These are phyloP conservation scores for Striga hermonthica DNA, from an alignment of 305 asterid species.

Conservation along the genomic window DNA sequence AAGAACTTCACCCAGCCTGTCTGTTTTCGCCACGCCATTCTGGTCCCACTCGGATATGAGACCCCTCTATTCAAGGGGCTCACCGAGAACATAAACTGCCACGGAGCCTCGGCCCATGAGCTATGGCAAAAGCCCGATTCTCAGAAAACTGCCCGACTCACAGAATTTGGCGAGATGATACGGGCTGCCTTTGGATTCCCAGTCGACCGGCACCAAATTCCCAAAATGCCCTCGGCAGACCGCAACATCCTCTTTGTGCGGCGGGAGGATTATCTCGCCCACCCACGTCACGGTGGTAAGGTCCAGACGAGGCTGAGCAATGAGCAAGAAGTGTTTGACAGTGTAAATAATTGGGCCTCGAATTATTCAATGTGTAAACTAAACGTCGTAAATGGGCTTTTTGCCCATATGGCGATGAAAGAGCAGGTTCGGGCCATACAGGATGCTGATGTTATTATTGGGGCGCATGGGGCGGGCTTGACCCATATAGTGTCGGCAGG, in stretches of 20 bases:
- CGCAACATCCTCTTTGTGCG: conserved; percentile 79
- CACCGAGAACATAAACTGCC: conserved; percentile 53
- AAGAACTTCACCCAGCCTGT: conserved; percentile 65
- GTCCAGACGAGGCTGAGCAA: conserved; percentile 88
- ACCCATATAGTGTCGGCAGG: conserved; percentile 82
- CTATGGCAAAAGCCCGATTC: conserved; percentile 63
- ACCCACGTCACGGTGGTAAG: conserved; percentile 89
- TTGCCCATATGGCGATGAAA: conserved; percentile 96
- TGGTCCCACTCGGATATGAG: conserved; percentile 91
- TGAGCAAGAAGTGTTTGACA: conserved; percentile 66
- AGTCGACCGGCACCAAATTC: conserved; percentile 42
- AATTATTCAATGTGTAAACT: conserved; percentile 50
- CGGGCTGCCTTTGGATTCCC: conserved; percentile 76
- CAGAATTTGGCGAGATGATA: conserved; percentile 98
- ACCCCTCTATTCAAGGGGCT: conserved; percentile 89
- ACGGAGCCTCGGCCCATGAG: conserved; percentile 66
- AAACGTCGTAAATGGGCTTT: conserved; percentile 71
- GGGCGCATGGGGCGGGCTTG: conserved; percentile 98
- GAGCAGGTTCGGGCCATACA: conserved; percentile 88
- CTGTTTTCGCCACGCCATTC: conserved; percentile 85
- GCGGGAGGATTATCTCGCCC: conserved; percentile 93
- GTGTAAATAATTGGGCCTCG: conserved; percentile 59
- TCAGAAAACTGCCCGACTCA: conserved; percentile 71
- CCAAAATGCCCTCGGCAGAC: conserved; percentile 36
- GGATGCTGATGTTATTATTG: conserved; percentile 78